These are phyloP conservation scores for Salisapilia sapeloensis DNA, from an alignment of 352 stramenopile species.

Conservation along the genomic window DNA sequence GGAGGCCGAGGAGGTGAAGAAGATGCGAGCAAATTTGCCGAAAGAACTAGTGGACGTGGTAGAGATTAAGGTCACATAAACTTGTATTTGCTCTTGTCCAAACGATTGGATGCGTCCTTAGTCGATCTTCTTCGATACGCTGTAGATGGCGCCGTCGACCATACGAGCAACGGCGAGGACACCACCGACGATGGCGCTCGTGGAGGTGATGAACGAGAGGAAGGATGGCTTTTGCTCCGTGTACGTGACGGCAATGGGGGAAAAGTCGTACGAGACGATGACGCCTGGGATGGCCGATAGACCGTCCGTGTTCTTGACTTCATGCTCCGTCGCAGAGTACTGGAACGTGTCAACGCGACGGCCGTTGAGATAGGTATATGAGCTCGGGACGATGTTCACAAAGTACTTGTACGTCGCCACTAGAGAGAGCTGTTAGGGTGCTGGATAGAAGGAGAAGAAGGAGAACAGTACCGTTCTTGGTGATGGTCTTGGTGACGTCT, in stretches of 20 bases:
- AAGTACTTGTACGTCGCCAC: conserved; percentile 84
- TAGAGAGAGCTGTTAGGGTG: conserved; percentile 5
- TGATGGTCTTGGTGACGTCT: conserved; percentile 69
- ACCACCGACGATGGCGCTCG: conserved; percentile 71
- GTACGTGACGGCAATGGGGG: conserved; percentile 79
- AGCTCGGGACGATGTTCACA: conserved; percentile 68
- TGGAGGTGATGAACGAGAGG: conserved; percentile 76
- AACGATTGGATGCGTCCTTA: conserved; percentile 13
- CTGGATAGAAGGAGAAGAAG: background rate
- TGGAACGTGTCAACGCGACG: conserved; percentile 56
- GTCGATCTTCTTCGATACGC: conserved; percentile 78
- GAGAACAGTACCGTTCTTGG: conserved; percentile 47
- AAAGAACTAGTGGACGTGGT: conserved; percentile 18
- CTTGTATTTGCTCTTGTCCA: too few species aligned
- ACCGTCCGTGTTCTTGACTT: conserved; percentile 22
- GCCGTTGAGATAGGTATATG: conserved; percentile 70
- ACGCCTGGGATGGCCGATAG: conserved; percentile 65
- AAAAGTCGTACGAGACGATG: conserved; percentile 82
- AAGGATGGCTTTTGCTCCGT: conserved; percentile 71
- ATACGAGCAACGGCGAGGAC: conserved; percentile 78
- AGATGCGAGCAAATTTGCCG: conserved; percentile 21
- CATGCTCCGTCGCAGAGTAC: conserved; percentile 80
- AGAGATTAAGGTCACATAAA: too few species aligned
- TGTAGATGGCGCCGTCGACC: conserved; percentile 78
- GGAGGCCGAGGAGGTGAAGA: conserved; percentile 29